phyloP scores from a whole-genome alignment of 2,329 filamentous ascomycete genomes.

The Lojkania enalia region DNA sequence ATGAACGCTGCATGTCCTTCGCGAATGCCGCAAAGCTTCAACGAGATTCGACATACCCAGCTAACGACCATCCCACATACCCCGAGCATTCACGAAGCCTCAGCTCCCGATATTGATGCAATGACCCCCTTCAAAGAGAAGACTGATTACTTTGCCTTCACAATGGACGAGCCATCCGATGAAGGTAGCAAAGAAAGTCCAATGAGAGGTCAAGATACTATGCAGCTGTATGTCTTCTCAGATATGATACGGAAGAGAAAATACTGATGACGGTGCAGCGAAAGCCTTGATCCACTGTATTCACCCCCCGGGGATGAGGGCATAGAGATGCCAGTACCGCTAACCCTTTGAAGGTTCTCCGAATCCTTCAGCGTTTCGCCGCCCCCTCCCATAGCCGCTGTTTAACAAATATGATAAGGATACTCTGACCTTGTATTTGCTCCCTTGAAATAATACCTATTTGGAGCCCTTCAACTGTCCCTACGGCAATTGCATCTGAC shows the following conservation, averaged over 20 bases:
- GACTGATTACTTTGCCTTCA: conserved; percentile 35
- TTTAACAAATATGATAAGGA: too few species aligned
- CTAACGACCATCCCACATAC: conserved; percentile 48
- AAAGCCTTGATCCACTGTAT: conserved; percentile 36
- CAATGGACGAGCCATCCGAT: conserved; percentile 22
- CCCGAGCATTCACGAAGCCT: conserved; percentile 36
- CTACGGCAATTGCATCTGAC: too few species aligned
- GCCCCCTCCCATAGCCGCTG: conserved; percentile 9
- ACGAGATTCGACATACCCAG: conserved; percentile 32
- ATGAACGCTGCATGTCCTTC: conserved; percentile 45
- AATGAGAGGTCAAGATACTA: conserved; percentile 18
- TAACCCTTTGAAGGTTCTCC: conserved; percentile 26
- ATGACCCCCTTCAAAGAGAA: conserved; percentile 46
- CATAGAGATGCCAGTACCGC: conserved; percentile 23
- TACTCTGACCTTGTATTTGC: too few species aligned
- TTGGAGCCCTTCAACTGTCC: too few species aligned
- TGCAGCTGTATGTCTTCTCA: conserved; percentile 33
- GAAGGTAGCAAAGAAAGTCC: conserved; percentile 15
- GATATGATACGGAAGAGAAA: too few species aligned
- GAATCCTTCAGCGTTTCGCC: conserved; percentile 25
- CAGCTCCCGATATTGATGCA: conserved; percentile 20
- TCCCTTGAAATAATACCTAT: too few species aligned
- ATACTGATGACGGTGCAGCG: conserved; percentile 19
- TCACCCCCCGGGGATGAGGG: conserved; percentile 21
- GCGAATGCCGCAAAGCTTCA: conserved; percentile 37